These are phyloP conservation scores for Prunus kanzakura DNA, from an alignment of 306 rosid species.

Conservation along the genomic window DNA sequence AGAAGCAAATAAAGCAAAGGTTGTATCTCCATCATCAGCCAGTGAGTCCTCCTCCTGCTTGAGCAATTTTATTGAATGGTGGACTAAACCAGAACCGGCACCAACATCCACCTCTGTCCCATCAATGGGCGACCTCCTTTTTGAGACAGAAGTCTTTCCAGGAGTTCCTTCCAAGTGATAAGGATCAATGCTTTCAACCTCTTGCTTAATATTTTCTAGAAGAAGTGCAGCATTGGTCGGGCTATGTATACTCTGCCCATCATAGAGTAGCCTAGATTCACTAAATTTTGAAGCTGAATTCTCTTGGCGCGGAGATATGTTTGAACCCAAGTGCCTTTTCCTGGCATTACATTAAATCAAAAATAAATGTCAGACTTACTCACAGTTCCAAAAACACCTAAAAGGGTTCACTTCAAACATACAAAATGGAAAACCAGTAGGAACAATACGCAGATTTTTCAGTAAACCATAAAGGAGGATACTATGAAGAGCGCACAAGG, in stretches of 20 bases:
- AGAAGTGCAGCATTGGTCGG: slow-evolving; percentile 87
- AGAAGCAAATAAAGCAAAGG: slow-evolving; percentile 67
- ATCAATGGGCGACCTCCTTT: slow-evolving; percentile 53
- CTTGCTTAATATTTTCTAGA: slow-evolving; percentile 83
- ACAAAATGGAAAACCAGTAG: not conserved
- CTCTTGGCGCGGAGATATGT: slow-evolving; percentile 42
- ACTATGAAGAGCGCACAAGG: no score
- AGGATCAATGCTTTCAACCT: slow-evolving; percentile 54
- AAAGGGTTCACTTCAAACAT: not conserved
- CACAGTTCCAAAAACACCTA: not conserved
- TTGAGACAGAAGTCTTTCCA: slow-evolving; percentile 51
- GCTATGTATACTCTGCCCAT: slow-evolving; percentile 75
- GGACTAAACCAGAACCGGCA: slow-evolving; percentile 55
- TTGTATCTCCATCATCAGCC: slow-evolving; percentile 63
- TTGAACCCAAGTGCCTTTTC: slow-evolving; percentile 59
- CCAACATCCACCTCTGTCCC: slow-evolving; percentile 50
- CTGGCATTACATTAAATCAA: slow-evolving; percentile 43
- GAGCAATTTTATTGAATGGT: slow-evolving; percentile 50
- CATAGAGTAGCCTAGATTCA: slow-evolving; percentile 58
- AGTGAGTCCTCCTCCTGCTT: slow-evolving; percentile 67
- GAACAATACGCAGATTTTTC: not conserved
- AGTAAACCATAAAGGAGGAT: not conserved
- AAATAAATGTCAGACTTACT: not conserved
- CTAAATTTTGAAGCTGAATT: slow-evolving; percentile 53
- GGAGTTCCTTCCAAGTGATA: slow-evolving; percentile 49